Evolutionary conservation across 495 filamentous ascomycete species (phyloP).

Genomic region (Hypoxylon cercidicola): DNA sequence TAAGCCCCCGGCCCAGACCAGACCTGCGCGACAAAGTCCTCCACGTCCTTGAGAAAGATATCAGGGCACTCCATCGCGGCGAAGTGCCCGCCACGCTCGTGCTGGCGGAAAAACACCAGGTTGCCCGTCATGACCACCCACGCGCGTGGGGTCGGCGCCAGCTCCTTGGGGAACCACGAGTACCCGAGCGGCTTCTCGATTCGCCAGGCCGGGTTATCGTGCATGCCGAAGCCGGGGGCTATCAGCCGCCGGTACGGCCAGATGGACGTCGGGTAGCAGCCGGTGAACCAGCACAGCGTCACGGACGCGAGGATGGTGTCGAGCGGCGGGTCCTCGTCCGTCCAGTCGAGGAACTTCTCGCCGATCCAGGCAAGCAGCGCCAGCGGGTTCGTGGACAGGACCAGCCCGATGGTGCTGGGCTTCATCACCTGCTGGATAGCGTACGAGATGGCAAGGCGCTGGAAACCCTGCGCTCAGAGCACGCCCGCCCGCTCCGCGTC

Average conservation of each 20-base stretch:
- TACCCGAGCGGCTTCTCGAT: conserved; percentile 67
- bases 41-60: conserved; percentile 61
- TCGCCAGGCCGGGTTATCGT: conserved; percentile 41
- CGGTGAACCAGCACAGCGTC: conserved; percentile 70
- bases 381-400: conserved; percentile 62
- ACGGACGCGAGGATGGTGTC: conserved; percentile 66
- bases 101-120: conserved; percentile 58
- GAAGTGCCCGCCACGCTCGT: conserved; percentile 67
- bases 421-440: conserved; percentile 64
- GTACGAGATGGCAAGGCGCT: conserved; percentile 57
- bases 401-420: conserved; percentile 68
- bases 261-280: conserved; percentile 63
- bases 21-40: conserved; percentile 60
- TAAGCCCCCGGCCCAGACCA: conserved; percentile 37
- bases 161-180: conserved; percentile 63
- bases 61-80: conserved; percentile 66
- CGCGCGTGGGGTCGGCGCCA: conserved; percentile 56
- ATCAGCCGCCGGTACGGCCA: conserved; percentile 66
- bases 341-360: conserved; percentile 71
- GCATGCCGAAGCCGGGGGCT: conserved; percentile 37
- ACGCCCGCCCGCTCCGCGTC: conserved; percentile 51
- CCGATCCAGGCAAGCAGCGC: conserved; percentile 71
- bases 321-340: conserved; percentile 59
- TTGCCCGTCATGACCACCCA: conserved; percentile 61
- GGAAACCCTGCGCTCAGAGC: conserved; percentile 49